Conservation (phyloP, 345 rosid genomes). For the Psidium guajava region DNA sequence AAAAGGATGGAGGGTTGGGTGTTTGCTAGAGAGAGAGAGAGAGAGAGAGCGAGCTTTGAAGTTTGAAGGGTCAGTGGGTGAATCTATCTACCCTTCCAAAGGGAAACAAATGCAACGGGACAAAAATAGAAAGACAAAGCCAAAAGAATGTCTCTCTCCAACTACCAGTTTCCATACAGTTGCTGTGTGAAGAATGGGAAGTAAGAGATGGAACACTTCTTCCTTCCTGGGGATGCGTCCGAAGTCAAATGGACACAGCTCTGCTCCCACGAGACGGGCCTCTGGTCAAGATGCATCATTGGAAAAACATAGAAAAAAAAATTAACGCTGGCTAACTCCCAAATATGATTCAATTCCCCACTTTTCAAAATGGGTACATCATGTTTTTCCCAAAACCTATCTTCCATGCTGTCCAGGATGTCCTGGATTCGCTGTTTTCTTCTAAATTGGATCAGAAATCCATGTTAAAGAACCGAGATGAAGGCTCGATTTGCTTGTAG, state of each 20-base stretch:
- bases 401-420: background rate
- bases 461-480: no score
- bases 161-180: constrained; percentile 1
- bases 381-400: background rate
- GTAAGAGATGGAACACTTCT: background rate
- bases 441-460: no score
- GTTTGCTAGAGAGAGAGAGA: background rate
- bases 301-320: background rate
- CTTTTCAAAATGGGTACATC: background rate
- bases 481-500: no score
- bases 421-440: background rate
- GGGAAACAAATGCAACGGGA: background rate
- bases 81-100: constrained; percentile 3
- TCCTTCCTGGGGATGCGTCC: background rate
- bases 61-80: constrained; percentile 13
- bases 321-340: background rate
- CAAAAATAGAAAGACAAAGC: background rate
- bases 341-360: background rate
- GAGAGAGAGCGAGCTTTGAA: background rate
- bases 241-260: background rate
- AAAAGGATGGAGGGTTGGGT: background rate
- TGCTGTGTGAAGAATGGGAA: background rate
- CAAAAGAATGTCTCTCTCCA: background rate
- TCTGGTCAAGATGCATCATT: background rate
- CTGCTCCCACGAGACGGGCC: background rate